Conservation (phyloP, 1,284 basidiomycete species). For the Sparassis latifolia region DNA sequence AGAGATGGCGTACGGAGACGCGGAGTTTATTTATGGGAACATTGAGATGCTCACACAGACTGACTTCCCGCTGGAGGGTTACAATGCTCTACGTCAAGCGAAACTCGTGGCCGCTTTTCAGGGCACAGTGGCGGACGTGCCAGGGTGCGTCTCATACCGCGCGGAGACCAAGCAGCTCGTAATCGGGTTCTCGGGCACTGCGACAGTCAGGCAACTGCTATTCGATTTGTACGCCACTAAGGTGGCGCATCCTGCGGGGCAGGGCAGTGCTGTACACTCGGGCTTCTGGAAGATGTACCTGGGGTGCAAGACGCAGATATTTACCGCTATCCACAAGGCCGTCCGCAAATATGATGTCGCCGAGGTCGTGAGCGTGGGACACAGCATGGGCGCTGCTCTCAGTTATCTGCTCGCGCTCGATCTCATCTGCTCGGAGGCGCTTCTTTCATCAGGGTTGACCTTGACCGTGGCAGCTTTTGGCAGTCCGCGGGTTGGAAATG, state of each 20-base stretch:
- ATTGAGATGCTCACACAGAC: constrained; percentile 30
- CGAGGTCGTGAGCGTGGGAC: constrained; percentile 34
- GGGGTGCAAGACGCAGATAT: constrained; percentile 42
- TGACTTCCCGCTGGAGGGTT: constrained; percentile 42
- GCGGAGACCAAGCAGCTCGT: constrained; percentile 37
- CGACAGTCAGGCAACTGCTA: constrained; percentile 32
- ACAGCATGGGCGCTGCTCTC: constrained; percentile 44
- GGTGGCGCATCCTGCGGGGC: constrained; percentile 28
- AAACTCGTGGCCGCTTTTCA: constrained; percentile 31
- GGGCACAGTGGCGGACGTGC: constrained; percentile 34
- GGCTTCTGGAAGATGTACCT: constrained; percentile 49
- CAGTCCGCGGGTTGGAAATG: constrained; percentile 41
- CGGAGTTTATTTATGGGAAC: constrained; percentile 35
- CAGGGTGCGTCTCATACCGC: constrained; percentile 38
- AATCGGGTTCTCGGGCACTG: constrained; percentile 43
- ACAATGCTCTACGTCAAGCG: constrained; percentile 30
- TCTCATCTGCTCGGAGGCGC: constrained; percentile 21
- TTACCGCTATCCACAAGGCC: constrained; percentile 58
- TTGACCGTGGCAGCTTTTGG: constrained; percentile 42
- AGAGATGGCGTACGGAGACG: constrained; percentile 31
- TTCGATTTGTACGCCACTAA: constrained; percentile 37
- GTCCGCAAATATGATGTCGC: constrained; percentile 44
- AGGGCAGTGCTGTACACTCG: constrained; percentile 34
- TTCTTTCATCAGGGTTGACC: constrained; percentile 17
- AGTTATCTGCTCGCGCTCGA: constrained; percentile 38